Conservation (phyloP, 805 yeast species). For the Wickerhamomyces xylosicus region DNA sequence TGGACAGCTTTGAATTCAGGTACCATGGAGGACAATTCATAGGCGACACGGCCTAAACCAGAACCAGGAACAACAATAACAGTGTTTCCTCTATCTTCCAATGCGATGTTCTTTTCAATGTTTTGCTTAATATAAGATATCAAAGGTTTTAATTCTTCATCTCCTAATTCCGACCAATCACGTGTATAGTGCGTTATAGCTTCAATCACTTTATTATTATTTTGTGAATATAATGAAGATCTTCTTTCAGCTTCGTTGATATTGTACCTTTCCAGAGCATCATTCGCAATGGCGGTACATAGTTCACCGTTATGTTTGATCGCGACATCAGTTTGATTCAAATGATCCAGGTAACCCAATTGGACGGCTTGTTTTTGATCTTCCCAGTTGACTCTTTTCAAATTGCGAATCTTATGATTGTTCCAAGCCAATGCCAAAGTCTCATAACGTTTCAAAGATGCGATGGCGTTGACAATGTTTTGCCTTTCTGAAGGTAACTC, state of each 20-base stretch:
- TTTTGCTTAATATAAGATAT: conserved; percentile 38
- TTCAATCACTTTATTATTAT: conserved; percentile 46
- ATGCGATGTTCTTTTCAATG: conserved; percentile 22
- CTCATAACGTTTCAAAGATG: conserved; percentile 36
- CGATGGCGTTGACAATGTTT: conserved; percentile 28
- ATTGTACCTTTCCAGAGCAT: conserved; percentile 24
- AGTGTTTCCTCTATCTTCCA: conserved; percentile 25
- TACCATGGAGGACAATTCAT: conserved; percentile 36
- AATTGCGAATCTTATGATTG: conserved; percentile 31
- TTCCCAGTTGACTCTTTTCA: conserved; percentile 38
- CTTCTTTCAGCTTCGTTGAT: conserved; percentile 35
- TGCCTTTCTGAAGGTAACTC: conserved; percentile 15
- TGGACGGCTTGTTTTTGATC: conserved; percentile 45
- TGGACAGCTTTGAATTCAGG: conserved; percentile 40
- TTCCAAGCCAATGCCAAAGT: conserved; percentile 31
- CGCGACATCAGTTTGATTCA: conserved; percentile 36
- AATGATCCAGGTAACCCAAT: conserved; percentile 44
- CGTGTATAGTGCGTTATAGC: conserved; percentile 66
- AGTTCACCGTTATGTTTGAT: conserved; percentile 38
- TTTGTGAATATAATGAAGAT: conserved; percentile 12
- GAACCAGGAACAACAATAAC: conserved; percentile 75
- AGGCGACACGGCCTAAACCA: conserved; percentile 74
- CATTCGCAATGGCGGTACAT: conserved; percentile 32
- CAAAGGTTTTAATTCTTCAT: conserved; percentile 42
- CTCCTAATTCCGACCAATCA: conserved; percentile 58